A percentile compares a stretch with the other conserved stretches of the same genome.
These are phyloP conservation scores for Alternaria longipes DNA, from an alignment of 2,329 filamentous ascomycete genomes.

Conservation along the genomic window DNA sequence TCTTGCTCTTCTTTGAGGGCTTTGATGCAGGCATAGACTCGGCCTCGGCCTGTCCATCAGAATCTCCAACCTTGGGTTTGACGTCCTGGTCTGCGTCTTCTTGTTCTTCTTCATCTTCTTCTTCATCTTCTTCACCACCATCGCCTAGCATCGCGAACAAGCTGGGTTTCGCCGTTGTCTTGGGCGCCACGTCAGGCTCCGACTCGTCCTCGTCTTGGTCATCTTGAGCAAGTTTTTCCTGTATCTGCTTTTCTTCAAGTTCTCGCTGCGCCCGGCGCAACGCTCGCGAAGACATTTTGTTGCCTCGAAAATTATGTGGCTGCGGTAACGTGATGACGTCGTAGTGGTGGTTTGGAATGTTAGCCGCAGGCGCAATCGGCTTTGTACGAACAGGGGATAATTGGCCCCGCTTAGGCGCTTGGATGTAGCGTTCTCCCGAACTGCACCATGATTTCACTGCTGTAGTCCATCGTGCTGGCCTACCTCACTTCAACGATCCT, in stretches of 20 bases:
- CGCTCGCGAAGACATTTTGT: slow-evolving; percentile 70
- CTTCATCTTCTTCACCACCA: slow-evolving; percentile 51
- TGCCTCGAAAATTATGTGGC: slow-evolving; percentile 15
- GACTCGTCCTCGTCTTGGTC: slow-evolving; percentile 49
- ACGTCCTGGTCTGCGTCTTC: slow-evolving; percentile 34
- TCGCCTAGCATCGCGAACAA: slow-evolving; percentile 58
- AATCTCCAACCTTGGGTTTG: slow-evolving; percentile 43
- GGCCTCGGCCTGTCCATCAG: slow-evolving; percentile 36
- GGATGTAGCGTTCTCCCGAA: slow-evolving; percentile 15
- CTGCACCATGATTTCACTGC: slow-evolving; percentile 20
- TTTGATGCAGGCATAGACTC: slow-evolving; percentile 41
- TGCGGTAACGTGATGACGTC: slow-evolving; percentile 31
- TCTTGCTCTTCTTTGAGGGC: slow-evolving; percentile 59
- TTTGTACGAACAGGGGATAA: slow-evolving; percentile 22
- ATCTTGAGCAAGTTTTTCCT: slow-evolving; percentile 50
- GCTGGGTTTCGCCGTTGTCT: slow-evolving; percentile 51
- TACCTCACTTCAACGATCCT: slow-evolving; percentile 15
- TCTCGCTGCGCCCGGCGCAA: slow-evolving; percentile 70
- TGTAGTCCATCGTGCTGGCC: slow-evolving; percentile 11
- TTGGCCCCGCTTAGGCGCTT: slow-evolving; percentile 20
- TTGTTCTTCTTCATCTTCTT: slow-evolving; percentile 47
- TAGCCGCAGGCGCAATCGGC: slow-evolving; percentile 7
- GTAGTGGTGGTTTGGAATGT: slow-evolving; percentile 16
- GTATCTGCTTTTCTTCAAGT: slow-evolving; percentile 65
- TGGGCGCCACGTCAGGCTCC: slow-evolving; percentile 48